Conservation (phyloP, 2,329 filamentous ascomycete species). For the Cordyceps farinosa region DNA sequence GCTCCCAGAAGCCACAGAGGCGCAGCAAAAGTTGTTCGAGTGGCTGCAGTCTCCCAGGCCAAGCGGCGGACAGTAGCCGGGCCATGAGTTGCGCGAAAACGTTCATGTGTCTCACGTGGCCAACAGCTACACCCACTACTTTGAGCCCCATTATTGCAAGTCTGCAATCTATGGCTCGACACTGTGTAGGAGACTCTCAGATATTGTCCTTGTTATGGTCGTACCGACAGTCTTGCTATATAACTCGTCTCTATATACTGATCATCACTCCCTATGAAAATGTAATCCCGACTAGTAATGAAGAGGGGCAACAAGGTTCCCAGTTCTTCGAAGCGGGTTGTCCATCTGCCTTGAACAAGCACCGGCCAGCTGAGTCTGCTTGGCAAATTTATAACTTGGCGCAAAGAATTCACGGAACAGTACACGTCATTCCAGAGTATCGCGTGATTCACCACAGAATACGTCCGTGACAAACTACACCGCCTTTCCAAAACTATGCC, state of each 20-base stretch:
- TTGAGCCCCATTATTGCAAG: no score
- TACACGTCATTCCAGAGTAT: not conserved
- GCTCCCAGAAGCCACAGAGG: slow-evolving; percentile 30
- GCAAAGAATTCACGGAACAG: not conserved
- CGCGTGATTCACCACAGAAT: not conserved
- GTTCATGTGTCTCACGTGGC: no score
- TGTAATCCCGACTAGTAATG: no score
- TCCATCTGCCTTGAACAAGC: not conserved
- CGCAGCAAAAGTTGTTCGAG: slow-evolving; percentile 27
- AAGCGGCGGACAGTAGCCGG: not conserved
- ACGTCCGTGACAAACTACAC: not conserved
- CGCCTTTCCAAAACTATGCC: not conserved
- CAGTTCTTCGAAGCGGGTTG: no score
- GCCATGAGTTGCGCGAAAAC: not conserved
- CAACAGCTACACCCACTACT: no score
- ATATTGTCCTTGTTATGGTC: no score
- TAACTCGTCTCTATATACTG: no score
- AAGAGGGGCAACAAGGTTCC: no score
- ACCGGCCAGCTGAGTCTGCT: not conserved
- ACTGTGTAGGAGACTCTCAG: no score
- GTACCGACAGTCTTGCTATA: no score
- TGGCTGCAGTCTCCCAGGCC: slow-evolving; percentile 22
- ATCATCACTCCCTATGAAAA: no score
- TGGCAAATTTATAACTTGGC: not conserved
- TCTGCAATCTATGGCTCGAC: no score